Base-by-base conservation (phyloP, 192 early-diverging fungal genomes). In the Entomortierella parvispora region DNA sequence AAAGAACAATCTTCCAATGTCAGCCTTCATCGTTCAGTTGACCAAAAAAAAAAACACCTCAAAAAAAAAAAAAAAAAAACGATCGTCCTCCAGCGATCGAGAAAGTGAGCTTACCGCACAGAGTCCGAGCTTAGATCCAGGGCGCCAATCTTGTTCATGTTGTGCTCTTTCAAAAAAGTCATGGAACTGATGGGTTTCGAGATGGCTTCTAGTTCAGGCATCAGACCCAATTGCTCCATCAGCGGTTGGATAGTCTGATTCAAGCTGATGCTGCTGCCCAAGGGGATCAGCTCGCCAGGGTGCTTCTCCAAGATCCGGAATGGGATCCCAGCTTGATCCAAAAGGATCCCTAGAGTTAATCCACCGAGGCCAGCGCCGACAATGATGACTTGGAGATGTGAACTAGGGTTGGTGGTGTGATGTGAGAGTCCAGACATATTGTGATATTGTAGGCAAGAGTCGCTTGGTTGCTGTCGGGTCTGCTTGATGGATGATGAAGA, bases 81-180 rank as follows among this genome's bases (percentile, higher is more conserved):
- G 47, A 42, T 8, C 22, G 42, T 26, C n/a, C n/a, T n/a, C n/a
- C n/a, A n/a, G 17, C 15, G 33, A 17, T 15, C 12, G 34, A 58
- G 29, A 50, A 49, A 40, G 12, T 12, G 14, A 53, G 28, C n/a
- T 23, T 66, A 74, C 71, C 71, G 56, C 43, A 66, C 20, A 22
- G 71, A 58, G 22, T 74, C 63, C 5, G 71, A 74, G 43, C 45
- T 46, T 8, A 74, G 58, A 53, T 74, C 71, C 23, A 74, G 23
- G 4, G 71, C 59, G 5, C 71, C 71, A 55, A 74, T 74, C 33
- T 74, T 74, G 32, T 20, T 52, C 71, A 74, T 74, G 29, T 5
- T 40, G 37, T 43, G 65, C 28, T 74, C 71, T 31, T 74, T 74
- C 26, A 74, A 32, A 37, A 74, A 74, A 2, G 71, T 74, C 71